Evolutionary conservation across 257 asterid genomes (phyloP), one percentile per base, ranked within the genome.

Genomic region (Solanum etuberosum): DNA sequence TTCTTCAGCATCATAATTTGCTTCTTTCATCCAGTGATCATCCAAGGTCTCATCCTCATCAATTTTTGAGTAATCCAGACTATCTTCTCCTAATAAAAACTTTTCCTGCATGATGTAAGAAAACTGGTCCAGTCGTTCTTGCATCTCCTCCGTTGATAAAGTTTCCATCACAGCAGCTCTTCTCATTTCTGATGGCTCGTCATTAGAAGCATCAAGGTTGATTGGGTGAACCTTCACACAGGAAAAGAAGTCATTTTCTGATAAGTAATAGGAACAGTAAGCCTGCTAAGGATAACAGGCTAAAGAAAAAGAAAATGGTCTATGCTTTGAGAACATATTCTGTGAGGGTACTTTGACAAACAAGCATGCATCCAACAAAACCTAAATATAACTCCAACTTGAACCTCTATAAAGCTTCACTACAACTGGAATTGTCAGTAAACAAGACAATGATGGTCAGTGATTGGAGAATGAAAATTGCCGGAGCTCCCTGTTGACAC

Each of bases 21-120:
- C 95, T 90, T 94, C 98, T 90, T 90, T 95, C 92, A 94, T 93
- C 98, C 98, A 95, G 88, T 94, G 98, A 92, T 97, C 99, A 87
- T 95, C 99, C 87, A 97, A 89, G 20, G 96, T 91, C 87, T 87
- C 98, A 80, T 97, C 96, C 87, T 90, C 94, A 23, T 95, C 98
- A 32, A 95, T 97, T 90, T 92, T 94, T 10, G 95, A 90, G 91
- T 97, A 97, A 90, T 97, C 98, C 77, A 95, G 87, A 89, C 91
- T 85, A 88, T 97, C 99, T 91, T 93, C 98, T 76, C 98, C 99
- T 6, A 94, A 93, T 86, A 97, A 89, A 89, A 97, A 95, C 92
- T 97, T 95, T 59, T 95, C 98, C 90, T 94, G 97, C 98, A 94
- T 95, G 83, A 95, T 89, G 86, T 87, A 46, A 23, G 92, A 91